Percentiles rank a stretch among this genome's conserved stretches.
Conservation (phyloP, 177 flowering plant species). For the Vitis hybrid region DNA sequence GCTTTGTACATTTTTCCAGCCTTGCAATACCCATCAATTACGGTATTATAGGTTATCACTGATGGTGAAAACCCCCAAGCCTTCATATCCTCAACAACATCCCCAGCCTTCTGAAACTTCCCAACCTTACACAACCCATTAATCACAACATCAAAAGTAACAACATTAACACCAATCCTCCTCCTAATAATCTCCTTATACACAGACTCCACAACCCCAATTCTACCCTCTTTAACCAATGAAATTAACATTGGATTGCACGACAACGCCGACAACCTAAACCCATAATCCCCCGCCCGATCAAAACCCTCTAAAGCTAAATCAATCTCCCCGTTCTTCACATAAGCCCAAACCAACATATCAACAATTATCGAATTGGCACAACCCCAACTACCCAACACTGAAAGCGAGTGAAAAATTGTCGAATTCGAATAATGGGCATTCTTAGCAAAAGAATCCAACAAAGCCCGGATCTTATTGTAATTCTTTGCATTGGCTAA, state of each 20-base stretch:
- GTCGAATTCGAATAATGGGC: conserved; percentile 28
- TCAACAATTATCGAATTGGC: conserved; percentile 41
- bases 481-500: conserved; percentile 35
- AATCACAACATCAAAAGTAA: conserved; percentile 47
- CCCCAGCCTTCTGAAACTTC: conserved; percentile 56
- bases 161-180: conserved; percentile 36
- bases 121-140: conserved; percentile 62
- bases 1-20: conserved; percentile 58
- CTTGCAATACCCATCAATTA: conserved; percentile 60
- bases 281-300: conserved; percentile 63
- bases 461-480: conserved; percentile 36
- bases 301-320: conserved; percentile 52
- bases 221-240: conserved; percentile 36
- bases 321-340: conserved; percentile 29
- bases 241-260: conserved; percentile 54
- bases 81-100: conserved; percentile 61
- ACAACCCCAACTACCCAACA: conserved; percentile 23
- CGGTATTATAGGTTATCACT: conserved; percentile 47
- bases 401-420: conserved; percentile 43
- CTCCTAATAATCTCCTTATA: conserved; percentile 60
- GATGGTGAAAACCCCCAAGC: conserved; percentile 41
- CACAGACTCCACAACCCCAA: conserved; percentile 39
- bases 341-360: conserved; percentile 55
- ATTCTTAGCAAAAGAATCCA: conserved; percentile 37
- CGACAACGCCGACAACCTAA: conserved; percentile 40